phyloP scores from a whole-genome alignment of 768 basidiomycete genomes.

The Mycena kentingensis region DNA sequence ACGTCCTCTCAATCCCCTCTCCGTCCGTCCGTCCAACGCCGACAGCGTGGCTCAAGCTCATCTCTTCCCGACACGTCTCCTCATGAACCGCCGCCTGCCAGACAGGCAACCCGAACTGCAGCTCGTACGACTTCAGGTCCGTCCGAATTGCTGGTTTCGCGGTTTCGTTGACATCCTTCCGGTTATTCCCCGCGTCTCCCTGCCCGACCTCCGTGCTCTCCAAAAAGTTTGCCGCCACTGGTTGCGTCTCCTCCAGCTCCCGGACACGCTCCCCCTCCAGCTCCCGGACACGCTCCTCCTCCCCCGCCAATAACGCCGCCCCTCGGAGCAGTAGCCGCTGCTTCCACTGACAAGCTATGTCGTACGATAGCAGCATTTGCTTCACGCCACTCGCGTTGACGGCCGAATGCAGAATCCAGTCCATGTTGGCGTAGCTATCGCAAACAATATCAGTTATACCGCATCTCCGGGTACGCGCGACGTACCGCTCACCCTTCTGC shows the following conservation, averaged over 20 bases:
- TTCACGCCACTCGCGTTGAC: not conserved
- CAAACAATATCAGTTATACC: too few species aligned
- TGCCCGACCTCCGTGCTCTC: conserved; percentile 3
- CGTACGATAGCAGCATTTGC: conserved; percentile 19
- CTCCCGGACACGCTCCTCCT: too few species aligned
- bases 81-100: conserved; percentile 23
- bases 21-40: conserved; percentile 13
- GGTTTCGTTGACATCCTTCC: too few species aligned
- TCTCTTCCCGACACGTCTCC: conserved; percentile 5
- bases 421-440: conserved; percentile 25
- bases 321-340: conserved; percentile 1
- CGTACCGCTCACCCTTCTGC: conserved; percentile 28
- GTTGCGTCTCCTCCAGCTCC: conserved; percentile 32
- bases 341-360: conserved; percentile 29
- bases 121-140: conserved; percentile 19
- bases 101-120: conserved; percentile 20
- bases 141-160: too few species aligned
- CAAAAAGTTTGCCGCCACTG: conserved; percentile 2
- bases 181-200: too few species aligned
- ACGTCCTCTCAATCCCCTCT: conserved; percentile 25
- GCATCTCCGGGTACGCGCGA: not conserved
- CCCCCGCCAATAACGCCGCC: conserved; percentile 15
- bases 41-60: conserved; percentile 10
- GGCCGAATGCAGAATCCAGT: conserved; percentile 23
- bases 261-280: not conserved